phyloP scores from a whole-genome alignment of 805 yeast genomes.

The Sporopachydermia quercuum region DNA sequence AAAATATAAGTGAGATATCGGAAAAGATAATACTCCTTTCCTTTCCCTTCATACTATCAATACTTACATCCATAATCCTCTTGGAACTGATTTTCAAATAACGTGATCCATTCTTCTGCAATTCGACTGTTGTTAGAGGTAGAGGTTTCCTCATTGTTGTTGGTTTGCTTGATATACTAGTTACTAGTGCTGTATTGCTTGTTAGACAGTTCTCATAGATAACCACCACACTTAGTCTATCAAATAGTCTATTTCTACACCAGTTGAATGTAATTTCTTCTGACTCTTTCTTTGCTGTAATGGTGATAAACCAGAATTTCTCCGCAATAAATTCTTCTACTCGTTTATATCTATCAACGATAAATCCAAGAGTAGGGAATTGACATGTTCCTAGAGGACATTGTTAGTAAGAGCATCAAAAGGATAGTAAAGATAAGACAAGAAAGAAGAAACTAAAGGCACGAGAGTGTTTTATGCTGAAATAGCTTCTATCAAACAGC shows the following conservation, averaged over 20 bases:
- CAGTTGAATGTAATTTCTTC: constrained; percentile 39
- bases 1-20: not conserved
- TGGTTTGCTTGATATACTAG: constrained; percentile 38
- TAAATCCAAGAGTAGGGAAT: constrained; percentile 92
- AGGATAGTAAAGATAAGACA: no score
- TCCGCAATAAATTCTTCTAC: constrained; percentile 62
- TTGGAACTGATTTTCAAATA: constrained; percentile 70
- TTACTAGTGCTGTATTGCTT: constrained; percentile 34
- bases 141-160: constrained; percentile 70
- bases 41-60: not conserved
- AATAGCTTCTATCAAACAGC: no score
- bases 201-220: constrained; percentile 56
- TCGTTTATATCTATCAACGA: constrained; percentile 78
- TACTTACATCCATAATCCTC: constrained; percentile 39
- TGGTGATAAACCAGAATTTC: constrained; percentile 59
- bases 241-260: constrained; percentile 61
- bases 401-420: no score
- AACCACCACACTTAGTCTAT: constrained; percentile 45
- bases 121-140: constrained; percentile 87
- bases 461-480: no score
- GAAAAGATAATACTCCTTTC: not conserved
- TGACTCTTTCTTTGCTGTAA: constrained; percentile 32
- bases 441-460: no score
- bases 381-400: constrained; percentile 42
- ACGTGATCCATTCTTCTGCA: constrained; percentile 75